Percentiles rank a stretch among this genome's conserved stretches.
Conservation (phyloP, 169 alveolate genomes). For the Eimeria tenella region DNA sequence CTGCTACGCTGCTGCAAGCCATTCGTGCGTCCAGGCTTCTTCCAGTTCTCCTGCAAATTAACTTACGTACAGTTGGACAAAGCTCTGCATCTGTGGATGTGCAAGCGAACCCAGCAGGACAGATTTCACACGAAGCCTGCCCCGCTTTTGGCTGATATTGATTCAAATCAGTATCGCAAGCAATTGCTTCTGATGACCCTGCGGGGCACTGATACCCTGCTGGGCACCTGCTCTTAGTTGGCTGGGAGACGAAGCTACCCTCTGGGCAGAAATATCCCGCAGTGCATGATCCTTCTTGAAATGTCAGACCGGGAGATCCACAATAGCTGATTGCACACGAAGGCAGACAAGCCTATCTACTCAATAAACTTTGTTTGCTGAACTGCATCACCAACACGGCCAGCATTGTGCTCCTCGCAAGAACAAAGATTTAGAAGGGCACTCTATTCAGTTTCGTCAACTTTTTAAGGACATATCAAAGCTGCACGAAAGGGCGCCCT, state of each 20-base stretch:
- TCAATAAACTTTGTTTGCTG: not conserved
- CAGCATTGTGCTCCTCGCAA: not conserved
- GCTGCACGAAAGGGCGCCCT: not conserved
- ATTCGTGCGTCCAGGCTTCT: too few relatives aligned
- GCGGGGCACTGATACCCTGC: conserved; percentile 54
- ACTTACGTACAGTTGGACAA: conserved; percentile 22
- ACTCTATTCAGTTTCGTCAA: too few relatives aligned
- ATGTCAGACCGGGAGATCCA: conserved; percentile 40
- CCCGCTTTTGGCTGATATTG: conserved; percentile 40
- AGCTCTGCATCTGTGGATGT: conserved; percentile 8
- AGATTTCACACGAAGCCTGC: conserved; percentile 36
- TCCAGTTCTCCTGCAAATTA: not conserved
- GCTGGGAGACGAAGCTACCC: conserved; percentile 43
- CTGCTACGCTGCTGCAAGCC: not conserved
- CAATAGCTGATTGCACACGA: conserved; percentile 50
- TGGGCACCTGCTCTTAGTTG: conserved; percentile 46
- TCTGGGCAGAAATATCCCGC: conserved; percentile 61
- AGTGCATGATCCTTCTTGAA: conserved; percentile 24
- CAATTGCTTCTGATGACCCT: conserved; percentile 36
- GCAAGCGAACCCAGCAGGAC: conserved; percentile 68
- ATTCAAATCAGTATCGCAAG: conserved; percentile 42
- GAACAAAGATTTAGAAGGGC: too few relatives aligned
- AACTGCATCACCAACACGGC: not conserved
- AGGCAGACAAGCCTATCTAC: not conserved
- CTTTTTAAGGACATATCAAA: not conserved